A percentile compares a stretch with the other conserved stretches of the same genome.
These are phyloP conservation scores for Podospora appendiculata DNA, from an alignment of 495 filamentous ascomycete species.

Conservation along the genomic window DNA sequence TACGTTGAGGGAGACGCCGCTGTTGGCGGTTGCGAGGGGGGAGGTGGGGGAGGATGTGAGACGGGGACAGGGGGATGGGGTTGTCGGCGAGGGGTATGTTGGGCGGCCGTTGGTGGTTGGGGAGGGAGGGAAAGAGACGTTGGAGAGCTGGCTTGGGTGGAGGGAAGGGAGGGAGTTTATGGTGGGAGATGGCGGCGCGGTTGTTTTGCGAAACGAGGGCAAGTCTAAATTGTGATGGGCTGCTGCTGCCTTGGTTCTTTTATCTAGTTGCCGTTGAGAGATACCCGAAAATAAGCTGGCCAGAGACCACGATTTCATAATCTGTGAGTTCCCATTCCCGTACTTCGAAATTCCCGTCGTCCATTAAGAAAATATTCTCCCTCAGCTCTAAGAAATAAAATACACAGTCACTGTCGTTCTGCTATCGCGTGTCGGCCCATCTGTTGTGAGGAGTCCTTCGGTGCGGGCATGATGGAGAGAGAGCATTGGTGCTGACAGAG, in stretches of 20 bases:
- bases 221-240: constrained; percentile 42
- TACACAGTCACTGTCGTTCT: neutral
- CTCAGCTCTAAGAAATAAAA: neutral
- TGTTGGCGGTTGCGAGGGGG: constrained; percentile 38
- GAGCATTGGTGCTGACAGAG: neutral
- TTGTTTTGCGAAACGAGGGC: constrained; percentile 35
- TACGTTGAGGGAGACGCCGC: constrained; percentile 58
- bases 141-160: constrained; percentile 77
- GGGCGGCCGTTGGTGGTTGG: constrained; percentile 54
- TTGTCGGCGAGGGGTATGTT: constrained; percentile 55
- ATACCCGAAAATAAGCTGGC: neutral
- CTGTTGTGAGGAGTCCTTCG: no score
- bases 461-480: no score
- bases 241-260: no score
- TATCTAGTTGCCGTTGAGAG: neutral
- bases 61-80: constrained; percentile 40
- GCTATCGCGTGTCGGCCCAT: no score
- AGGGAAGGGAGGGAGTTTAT: constrained; percentile 60
- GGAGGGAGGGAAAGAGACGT: constrained; percentile 58
- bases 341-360: constrained; percentile 4
- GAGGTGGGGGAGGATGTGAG: constrained; percentile 10
- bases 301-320: neutral
- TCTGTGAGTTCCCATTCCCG: neutral
- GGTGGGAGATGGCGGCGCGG: constrained; percentile 42
- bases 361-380: neutral